Evolutionary conservation across 306 rosid species (phyloP), one percentile per base, ranked within the genome.

Genomic region (Vigna radiata): DNA sequence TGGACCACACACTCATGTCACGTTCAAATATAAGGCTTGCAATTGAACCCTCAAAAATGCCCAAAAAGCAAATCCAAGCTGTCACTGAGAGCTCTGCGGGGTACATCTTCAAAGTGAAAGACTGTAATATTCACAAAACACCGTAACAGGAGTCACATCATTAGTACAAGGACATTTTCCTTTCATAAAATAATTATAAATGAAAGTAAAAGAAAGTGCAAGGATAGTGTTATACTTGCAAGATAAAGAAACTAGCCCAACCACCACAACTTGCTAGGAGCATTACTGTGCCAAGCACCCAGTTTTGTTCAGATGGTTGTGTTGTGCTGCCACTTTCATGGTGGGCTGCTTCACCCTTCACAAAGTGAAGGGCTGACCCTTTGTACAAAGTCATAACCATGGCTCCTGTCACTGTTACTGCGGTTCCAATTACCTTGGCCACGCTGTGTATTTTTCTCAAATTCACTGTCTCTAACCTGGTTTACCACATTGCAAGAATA

Each of bases 361-460:
- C 56, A 8, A 92, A 29, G 21, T 96, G 85, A 21, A 96, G 67
- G 13, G 87, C 86, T 1, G 90, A 90, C 1, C 99, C 99, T 88
- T 91, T 92, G 88, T 91, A 96, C 69, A 96, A 77, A 15, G 99
- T 92, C 99, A 96, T 96, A 61, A 89, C 87, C 99, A 92, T 96
- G 11, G 99, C 99, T 80, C 98, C 99, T 21, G 86, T 69, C 2
- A 96, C 93, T 12, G 99, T 91, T 17, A 92, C 79, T 14, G 69
- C 87, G 0, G 99, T 96, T 63, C 99, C 99, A 19, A 80, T 70
- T 33, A 96, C 91, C 86, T 96, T 96, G 2, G 98, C 98, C 0
- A 86, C 2, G 77, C 98, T 96, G 12, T 85, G 91, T 4, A 92
- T 12, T 72, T 96, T 96, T 75, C 23, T 96, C 4, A 88, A 76